Evolutionary conservation across 2,329 filamentous ascomycete species (phyloP).

Genomic region (Cercospora sp.): DNA sequence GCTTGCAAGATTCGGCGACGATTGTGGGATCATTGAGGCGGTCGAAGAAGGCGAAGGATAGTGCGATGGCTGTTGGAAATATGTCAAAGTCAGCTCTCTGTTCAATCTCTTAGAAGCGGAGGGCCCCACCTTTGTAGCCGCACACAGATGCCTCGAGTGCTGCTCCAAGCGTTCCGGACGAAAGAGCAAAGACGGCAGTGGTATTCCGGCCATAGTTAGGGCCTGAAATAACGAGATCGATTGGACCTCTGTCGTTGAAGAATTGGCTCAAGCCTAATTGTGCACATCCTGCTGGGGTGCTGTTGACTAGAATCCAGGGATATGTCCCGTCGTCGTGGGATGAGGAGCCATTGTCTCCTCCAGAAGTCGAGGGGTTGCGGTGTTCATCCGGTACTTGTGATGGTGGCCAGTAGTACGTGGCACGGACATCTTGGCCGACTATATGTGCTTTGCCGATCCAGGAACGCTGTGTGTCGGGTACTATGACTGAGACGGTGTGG

Average conservation of each 20-base stretch:
- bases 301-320: constrained; percentile 54
- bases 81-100: background rate
- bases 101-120: too few relatives aligned
- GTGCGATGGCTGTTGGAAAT: constrained; percentile 62
- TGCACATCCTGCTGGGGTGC: constrained; percentile 52
- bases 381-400: constrained; percentile 34
- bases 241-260: constrained; percentile 46
- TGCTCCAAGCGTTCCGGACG: constrained; percentile 52
- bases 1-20: constrained; percentile 73
- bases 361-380: constrained; percentile 30
- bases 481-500: constrained; percentile 85
- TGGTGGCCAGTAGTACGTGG: constrained; percentile 61
- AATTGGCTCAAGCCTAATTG: constrained; percentile 53
- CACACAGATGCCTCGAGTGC: constrained; percentile 54
- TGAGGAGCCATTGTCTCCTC: constrained; percentile 1
- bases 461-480: constrained; percentile 87
- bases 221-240: constrained; percentile 51
- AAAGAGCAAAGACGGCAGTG: constrained; percentile 53
- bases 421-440: constrained; percentile 74
- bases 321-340: constrained; percentile 38
- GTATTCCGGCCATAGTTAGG: constrained; percentile 56
- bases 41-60: constrained; percentile 88
- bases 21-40: constrained; percentile 79
- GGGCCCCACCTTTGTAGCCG: constrained; percentile 38
- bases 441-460: constrained; percentile 99